A percentile compares a stretch with the other conserved stretches of the same genome.
phyloP scores from a whole-genome alignment of 768 basidiomycete species.

The Krasilnikovozyma curviuscula region DNA sequence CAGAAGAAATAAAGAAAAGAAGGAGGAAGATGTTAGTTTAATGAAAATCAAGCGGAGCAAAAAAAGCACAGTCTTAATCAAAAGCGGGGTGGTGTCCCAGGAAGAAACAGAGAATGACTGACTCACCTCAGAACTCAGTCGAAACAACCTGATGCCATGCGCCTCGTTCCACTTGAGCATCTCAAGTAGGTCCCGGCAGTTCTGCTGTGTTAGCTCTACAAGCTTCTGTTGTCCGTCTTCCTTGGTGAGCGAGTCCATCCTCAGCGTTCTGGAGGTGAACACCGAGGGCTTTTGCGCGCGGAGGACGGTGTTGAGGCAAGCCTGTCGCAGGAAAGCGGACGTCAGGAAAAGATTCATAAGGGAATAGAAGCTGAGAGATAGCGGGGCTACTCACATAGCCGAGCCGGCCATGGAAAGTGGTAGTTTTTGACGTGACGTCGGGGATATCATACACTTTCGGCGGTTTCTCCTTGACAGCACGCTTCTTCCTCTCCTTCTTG shows the following conservation, averaged over 20 bases:
- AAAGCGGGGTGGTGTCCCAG: too few relatives aligned
- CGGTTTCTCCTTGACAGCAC: conserved; percentile 4
- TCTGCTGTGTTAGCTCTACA: conserved; percentile 61
- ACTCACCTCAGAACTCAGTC: conserved; percentile 28
- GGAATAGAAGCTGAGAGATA: conserved; percentile 29
- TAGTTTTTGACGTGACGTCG: conserved; percentile 14
- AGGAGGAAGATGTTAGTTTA: background rate
- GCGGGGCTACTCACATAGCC: conserved; percentile 1
- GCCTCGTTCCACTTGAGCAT: conserved; percentile 83
- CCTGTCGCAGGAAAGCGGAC: conserved; percentile 26
- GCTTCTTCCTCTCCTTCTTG: conserved; percentile 6
- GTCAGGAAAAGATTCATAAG: background rate
- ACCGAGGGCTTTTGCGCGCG: conserved; percentile 51
- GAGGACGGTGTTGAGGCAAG: conserved; percentile 68
- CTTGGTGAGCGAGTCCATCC: conserved; percentile 38
- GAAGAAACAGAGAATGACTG: background rate
- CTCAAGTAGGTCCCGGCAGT: conserved; percentile 47
- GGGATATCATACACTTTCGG: conserved; percentile 18
- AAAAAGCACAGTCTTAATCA: background rate
- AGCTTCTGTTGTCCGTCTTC: conserved; percentile 64
- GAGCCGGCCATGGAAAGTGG: conserved; percentile 14
- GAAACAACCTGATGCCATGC: conserved; percentile 28
- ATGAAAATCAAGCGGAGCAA: background rate
- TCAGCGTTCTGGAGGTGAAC: conserved; percentile 39
- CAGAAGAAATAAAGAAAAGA: conserved; percentile 27